Conservation (phyloP, 768 basidiomycete genomes). For the Phylloporus sp. region DNA sequence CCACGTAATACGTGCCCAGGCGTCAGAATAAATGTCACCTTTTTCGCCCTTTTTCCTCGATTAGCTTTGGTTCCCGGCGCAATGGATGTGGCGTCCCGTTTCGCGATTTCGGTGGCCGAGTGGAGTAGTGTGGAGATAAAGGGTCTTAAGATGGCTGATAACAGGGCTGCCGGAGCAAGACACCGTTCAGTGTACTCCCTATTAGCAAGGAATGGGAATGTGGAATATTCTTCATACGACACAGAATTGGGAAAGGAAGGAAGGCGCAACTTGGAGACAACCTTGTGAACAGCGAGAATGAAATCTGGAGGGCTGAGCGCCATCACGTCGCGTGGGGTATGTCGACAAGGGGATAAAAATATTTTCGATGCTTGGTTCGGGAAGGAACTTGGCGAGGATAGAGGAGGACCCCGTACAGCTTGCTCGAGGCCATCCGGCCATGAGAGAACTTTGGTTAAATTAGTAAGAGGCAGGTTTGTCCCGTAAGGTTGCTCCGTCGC, state of each 20-base stretch:
- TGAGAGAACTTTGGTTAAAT: conserved; percentile 14
- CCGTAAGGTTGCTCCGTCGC: conserved; percentile 17
- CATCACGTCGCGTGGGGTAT: conserved; percentile 22
- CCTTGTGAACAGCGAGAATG: conserved; percentile 26
- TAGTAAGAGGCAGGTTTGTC: conserved; percentile 13
- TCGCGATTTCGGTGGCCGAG: conserved; percentile 30
- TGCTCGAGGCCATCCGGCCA: conserved; percentile 17
- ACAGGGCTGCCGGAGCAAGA: conserved; percentile 36
- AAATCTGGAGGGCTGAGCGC: conserved; percentile 23
- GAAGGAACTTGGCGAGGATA: not conserved
- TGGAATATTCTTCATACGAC: conserved; percentile 3
- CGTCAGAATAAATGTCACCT: conserved; percentile 29
- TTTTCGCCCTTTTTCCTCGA: conserved; percentile 23
- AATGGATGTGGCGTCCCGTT: conserved; percentile 28
- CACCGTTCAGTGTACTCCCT: conserved; percentile 18
- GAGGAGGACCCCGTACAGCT: conserved; percentile 7
- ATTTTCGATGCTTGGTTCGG: conserved; percentile 2
- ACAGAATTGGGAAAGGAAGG: conserved; percentile 17
- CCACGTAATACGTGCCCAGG: conserved; percentile 40
- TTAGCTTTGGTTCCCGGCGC: conserved; percentile 14
- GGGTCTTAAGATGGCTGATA: conserved; percentile 30
- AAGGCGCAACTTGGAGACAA: conserved; percentile 16
- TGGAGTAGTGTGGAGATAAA: conserved; percentile 33
- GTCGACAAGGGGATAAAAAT: conserved; percentile 10
- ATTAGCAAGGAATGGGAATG: conserved; percentile 10